These are phyloP conservation scores for Fraxinus cuspidata DNA, from an alignment of 257 asterid genomes.

Conservation along the genomic window DNA sequence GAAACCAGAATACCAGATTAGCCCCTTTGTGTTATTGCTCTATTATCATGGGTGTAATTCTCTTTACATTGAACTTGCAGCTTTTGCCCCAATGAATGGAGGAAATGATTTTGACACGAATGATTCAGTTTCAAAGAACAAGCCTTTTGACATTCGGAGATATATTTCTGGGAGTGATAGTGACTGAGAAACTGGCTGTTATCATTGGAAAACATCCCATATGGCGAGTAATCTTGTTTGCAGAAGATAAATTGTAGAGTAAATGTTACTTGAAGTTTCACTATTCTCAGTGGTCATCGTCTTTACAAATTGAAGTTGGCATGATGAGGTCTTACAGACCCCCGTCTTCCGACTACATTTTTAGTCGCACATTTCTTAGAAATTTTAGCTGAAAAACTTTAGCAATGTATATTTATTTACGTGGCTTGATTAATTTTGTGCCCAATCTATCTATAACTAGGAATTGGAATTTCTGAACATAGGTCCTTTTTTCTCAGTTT, in stretches of 20 bases:
- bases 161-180: constrained; percentile 3
- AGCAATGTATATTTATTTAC: background rate
- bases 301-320: background rate
- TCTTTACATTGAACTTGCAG: background rate
- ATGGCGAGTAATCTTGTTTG: background rate
- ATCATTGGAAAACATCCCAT: background rate
- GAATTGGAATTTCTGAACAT: background rate
- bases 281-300: background rate
- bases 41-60: background rate
- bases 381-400: no score
- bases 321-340: background rate
- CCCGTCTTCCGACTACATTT: background rate
- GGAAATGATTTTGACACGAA: background rate
- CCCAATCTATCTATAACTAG: background rate
- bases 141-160: constrained; percentile 1
- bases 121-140: background rate
- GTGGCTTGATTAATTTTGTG: background rate
- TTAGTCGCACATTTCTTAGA: background rate
- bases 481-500: background rate
- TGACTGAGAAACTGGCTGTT: background rate
- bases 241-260: background rate
- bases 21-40: background rate
- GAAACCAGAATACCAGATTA: background rate
- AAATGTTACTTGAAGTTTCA: background rate
- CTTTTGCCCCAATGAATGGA: constrained; percentile 7